A percentile compares a stretch with the other conserved stretches of the same genome.
Evolutionary conservation across 73 alveolate species (phyloP).

Genomic region (Paraurostyla sp.): DNA sequence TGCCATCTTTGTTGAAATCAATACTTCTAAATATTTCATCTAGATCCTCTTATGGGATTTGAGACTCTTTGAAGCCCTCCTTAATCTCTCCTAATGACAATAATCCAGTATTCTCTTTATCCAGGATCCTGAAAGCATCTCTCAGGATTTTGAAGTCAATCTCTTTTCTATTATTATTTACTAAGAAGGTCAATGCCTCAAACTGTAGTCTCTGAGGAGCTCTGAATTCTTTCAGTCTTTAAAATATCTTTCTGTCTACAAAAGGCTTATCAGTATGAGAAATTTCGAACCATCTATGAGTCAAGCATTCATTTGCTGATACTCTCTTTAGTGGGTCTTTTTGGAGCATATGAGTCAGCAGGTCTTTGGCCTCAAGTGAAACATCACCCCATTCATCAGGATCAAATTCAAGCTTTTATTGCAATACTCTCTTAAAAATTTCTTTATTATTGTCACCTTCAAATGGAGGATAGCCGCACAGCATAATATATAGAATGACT

Average conservation of each 20-base stretch:
- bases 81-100: conserved; percentile 5
- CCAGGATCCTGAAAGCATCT: conserved; percentile 33
- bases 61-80: conserved; percentile 59
- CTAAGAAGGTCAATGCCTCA: conserved; percentile 64
- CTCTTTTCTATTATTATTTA: conserved; percentile 54
- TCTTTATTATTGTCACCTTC: conserved; percentile 90
- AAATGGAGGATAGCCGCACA: conserved; percentile 97
- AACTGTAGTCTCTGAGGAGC: conserved; percentile 58
- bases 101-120: conserved; percentile 9
- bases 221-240: conserved; percentile 49
- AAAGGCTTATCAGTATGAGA: not conserved
- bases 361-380: conserved; percentile 69
- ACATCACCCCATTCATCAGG: conserved; percentile 66
- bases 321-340: conserved; percentile 39
- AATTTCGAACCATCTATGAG: conserved; percentile 60
- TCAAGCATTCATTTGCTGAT: conserved; percentile 55
- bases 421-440: conserved; percentile 83
- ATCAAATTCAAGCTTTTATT: conserved; percentile 55
- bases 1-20: conserved; percentile 65
- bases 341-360: conserved; percentile 20
- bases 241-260: not conserved
- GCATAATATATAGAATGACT: conserved; percentile 87
- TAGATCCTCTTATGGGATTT: not conserved
- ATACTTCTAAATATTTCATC: conserved; percentile 39
- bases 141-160: conserved; percentile 8